Evolutionary conservation across 139 green algal species (phyloP).

Genomic region (Tetratostichococcus sp.): DNA sequence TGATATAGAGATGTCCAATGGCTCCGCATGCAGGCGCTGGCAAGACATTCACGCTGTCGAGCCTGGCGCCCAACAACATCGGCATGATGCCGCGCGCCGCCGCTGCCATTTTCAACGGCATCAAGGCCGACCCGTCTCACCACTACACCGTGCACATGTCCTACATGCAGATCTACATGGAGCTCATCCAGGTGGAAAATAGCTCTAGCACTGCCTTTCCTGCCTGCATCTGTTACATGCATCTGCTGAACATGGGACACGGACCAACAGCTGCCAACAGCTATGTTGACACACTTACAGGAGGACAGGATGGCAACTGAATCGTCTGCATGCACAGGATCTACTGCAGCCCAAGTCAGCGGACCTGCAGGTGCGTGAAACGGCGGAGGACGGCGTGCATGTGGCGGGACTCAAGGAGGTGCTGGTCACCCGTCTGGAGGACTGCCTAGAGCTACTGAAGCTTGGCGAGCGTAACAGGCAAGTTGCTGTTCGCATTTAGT

Average conservation of each 20-base stretch:
- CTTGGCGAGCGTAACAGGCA: neutral
- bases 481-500: too few species aligned
- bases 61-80: slow-evolving; percentile 54
- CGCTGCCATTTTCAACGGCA: slow-evolving; percentile 63
- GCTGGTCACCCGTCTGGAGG: slow-evolving; percentile 47
- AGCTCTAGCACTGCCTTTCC: neutral
- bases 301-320: too few species aligned
- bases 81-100: slow-evolving; percentile 78
- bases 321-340: slow-evolving; percentile 44
- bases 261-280: too few species aligned
- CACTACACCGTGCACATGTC: slow-evolving; percentile 70
- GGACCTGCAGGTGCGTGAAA: slow-evolving; percentile 79
- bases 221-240: too few species aligned
- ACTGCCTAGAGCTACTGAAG: slow-evolving; percentile 80
- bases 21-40: slow-evolving; percentile 72
- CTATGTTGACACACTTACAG: too few species aligned
- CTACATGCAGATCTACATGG: slow-evolving; percentile 88
- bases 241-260: too few species aligned
- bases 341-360: slow-evolving; percentile 64
- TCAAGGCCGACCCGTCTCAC: slow-evolving; percentile 43
- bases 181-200: slow-evolving; percentile 61
- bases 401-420: slow-evolving; percentile 66
- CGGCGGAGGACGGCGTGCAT: slow-evolving; percentile 65
- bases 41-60: slow-evolving; percentile 79
- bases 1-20: too few species aligned